Evolutionary conservation across 345 rosid species (phyloP), one percentile per base, ranked within the genome.

Genomic region (Salix dunnii): DNA sequence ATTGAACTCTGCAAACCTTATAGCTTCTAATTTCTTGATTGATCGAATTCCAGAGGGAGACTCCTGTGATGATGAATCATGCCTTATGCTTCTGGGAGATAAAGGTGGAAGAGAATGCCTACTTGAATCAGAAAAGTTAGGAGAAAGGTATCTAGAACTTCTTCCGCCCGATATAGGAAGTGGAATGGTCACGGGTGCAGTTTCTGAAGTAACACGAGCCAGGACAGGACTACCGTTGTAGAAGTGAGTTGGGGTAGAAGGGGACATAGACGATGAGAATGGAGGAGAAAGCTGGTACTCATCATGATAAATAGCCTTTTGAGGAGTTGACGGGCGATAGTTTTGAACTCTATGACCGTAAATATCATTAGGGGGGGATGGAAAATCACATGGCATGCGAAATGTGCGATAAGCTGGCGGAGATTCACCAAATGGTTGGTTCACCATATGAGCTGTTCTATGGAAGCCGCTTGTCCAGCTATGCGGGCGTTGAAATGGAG

Each of bases 391-490:
- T 58, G 86, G 76, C 71, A 80, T 76, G 1, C 81, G 86, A 78
- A 86, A 84, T 30, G 85, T 73, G 35, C 83, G 83, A 83, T 79
- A 82, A 31, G 83, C 82, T 71, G 95, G 93, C 12, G 94, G 91
- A 71, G 90, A 87, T 61, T 83, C 94, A 53, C 71, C 53, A 55
- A 82, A 64, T 1, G 85, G 79, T 43, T 86, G 93, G 82, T 68
- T 91, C 20, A 78, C 82, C 48, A 83, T 55, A 69, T 49, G 90
- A 77, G 87, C 77, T 25, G 81, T 84, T 81, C 77, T 80, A 76
- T 92, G 93, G 82, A 91, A 91, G 51, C 97, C 96, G 74, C 97
- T 90, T n/a, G 94, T 86, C 98, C 97, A 94, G 86, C 96, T 94
- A 81, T 92, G 94, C 0, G 96, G 98, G 42, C 92, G 90, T 65